phyloP scores from a whole-genome alignment of 106 monocot species.

The Dendrobium chrysotoxum region DNA sequence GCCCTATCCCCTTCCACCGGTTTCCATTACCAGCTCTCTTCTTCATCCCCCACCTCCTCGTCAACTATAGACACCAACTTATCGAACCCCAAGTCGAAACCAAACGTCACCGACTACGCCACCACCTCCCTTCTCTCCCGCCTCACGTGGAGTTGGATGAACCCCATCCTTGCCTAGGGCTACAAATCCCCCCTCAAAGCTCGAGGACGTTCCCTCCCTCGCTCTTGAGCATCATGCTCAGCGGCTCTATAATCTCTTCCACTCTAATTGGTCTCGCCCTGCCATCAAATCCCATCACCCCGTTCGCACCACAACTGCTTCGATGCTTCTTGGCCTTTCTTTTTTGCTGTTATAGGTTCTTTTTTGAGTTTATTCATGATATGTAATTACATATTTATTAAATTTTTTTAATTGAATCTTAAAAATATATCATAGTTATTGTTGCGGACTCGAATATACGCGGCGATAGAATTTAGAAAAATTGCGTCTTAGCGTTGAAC shows the following conservation, averaged over 20 bases:
- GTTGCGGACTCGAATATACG: too few relatives aligned
- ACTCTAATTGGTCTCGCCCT: constrained; percentile 48
- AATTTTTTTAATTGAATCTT: too few relatives aligned
- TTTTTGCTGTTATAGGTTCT: too few relatives aligned
- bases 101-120: constrained; percentile 41
- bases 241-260: constrained; percentile 58
- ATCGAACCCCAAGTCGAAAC: neutral
- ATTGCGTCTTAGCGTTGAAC: too few relatives aligned
- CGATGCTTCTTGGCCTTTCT: too few relatives aligned
- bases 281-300: too few relatives aligned
- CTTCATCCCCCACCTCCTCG: neutral
- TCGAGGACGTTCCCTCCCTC: constrained; percentile 71
- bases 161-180: constrained; percentile 65
- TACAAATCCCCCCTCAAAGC: constrained; percentile 47
- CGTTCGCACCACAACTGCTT: too few relatives aligned
- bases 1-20: constrained; percentile 51
- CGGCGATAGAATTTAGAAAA: too few relatives aligned
- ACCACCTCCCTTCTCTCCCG: constrained; percentile 56
- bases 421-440: too few relatives aligned
- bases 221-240: constrained; percentile 61
- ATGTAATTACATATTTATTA: too few relatives aligned
- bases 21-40: constrained; percentile 6
- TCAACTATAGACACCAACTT: neutral
- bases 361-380: too few relatives aligned
- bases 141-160: constrained; percentile 66